Evolutionary conservation across 441 rosid species (phyloP), one percentile per base, ranked within the genome.

Genomic region (Populus hybrid): DNA sequence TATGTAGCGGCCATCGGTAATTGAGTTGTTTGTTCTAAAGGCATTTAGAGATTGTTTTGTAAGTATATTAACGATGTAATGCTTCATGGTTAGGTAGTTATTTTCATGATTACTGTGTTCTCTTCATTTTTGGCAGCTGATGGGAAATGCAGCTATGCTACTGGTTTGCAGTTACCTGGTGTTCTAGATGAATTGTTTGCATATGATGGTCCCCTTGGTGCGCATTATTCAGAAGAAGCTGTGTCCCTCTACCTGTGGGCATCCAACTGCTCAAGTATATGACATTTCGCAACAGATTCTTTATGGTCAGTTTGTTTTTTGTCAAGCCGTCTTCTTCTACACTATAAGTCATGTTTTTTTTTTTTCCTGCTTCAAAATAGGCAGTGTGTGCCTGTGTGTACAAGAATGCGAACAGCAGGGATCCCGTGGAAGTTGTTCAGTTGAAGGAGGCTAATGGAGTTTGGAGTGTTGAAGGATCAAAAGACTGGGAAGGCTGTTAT

Each of bases 251-350:
- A 89, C 86, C 94, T 91, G n/a, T 94, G 98, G 98, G 96, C 98
- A n/a, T 70, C 98, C 98, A n/a, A 94, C 98, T 81, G 95, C 99
- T 79, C 98, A 91, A 84, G 98, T 92, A 87, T 78, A 77, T 69
- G 50, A 78, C 63, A 75, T 75, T 65, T 40, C 28, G 26, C 16
- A n/a, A 32, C 26, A 40, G 69, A 10, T 75, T 68, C 32, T 79
- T 24, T 26, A 64, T 80, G 16, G 68, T 23, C 18, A 70, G 63
- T 79, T 75, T 65, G 9, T 79, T 34, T 40, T 74, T 28, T 70
- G 67, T 78, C 57, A 67, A 53, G 53, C 75, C 34, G 50, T 66
- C 53, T 36, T 61, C 40, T 67, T 57, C 50, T 69, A 34, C 59
- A 35, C 70, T 72, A 57, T 35, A 28, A 71, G 69, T 76, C 46